These are phyloP conservation scores for Coniochaeta hoffmannii DNA, from an alignment of 2,329 filamentous ascomycete species.

Conservation along the genomic window DNA sequence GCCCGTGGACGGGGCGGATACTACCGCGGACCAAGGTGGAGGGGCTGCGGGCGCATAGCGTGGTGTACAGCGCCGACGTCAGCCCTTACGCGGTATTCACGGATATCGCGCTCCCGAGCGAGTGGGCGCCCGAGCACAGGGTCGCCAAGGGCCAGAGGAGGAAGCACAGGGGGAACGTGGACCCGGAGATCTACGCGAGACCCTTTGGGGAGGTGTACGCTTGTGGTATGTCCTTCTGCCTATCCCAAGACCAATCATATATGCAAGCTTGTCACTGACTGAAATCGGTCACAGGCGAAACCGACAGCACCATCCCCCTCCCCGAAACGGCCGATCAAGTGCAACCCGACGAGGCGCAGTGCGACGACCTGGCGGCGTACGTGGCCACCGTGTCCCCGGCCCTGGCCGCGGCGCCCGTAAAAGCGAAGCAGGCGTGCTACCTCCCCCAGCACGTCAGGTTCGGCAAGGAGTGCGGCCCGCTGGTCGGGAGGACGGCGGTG, in stretches of 20 bases:
- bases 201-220: slow-evolving; percentile 88
- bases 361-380: slow-evolving; percentile 80
- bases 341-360: slow-evolving; percentile 64
- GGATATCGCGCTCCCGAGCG: slow-evolving; percentile 64
- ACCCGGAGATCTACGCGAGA: slow-evolving; percentile 89
- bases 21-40: slow-evolving; percentile 51
- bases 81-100: slow-evolving; percentile 79
- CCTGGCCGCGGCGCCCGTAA: slow-evolving; percentile 61
- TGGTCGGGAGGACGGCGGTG: slow-evolving; percentile 69
- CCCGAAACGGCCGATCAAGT: slow-evolving; percentile 72
- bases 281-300: slow-evolving; percentile 48
- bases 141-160: slow-evolving; percentile 39
- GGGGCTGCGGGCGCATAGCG: slow-evolving; percentile 55
- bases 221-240: slow-evolving; percentile 52
- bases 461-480: slow-evolving; percentile 57
- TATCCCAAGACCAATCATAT: background rate
- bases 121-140: slow-evolving; percentile 49
- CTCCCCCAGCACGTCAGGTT: slow-evolving; percentile 65
- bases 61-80: slow-evolving; percentile 57
- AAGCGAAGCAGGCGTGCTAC: slow-evolving; percentile 84
- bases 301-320: slow-evolving; percentile 67
- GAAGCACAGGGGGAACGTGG: slow-evolving; percentile 53
- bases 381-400: slow-evolving; percentile 59
- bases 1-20: slow-evolving; percentile 50
- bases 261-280: background rate